These are phyloP conservation scores for Neoscytalidium dimidiatum DNA, from an alignment of 2,329 filamentous ascomycete species.

Conservation along the genomic window DNA sequence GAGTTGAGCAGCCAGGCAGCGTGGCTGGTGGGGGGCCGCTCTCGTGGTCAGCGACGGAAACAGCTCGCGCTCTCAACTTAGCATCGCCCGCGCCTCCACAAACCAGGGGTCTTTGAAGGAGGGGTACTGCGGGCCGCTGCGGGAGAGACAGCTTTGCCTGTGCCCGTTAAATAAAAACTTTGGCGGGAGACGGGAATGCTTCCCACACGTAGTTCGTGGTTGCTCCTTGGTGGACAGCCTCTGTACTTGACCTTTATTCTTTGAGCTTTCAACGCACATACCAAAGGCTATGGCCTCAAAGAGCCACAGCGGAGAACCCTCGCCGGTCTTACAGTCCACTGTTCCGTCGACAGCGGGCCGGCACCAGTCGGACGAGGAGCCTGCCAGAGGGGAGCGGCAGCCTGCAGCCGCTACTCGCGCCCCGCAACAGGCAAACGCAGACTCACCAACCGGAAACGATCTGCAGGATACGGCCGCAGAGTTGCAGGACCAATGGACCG, in stretches of 20 bases:
- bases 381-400: background rate
- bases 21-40: background rate
- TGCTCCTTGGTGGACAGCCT: background rate
- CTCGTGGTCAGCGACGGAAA: background rate
- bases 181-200: background rate
- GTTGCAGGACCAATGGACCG: conserved; percentile 37
- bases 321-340: background rate
- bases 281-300: background rate
- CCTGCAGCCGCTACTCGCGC: background rate
- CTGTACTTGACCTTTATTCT: background rate
- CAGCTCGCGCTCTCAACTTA: background rate
- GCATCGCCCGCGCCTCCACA: background rate
- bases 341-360: background rate
- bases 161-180: background rate
- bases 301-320: background rate
- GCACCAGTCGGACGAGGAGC: background rate
- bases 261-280: background rate
- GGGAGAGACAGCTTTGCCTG: no score
- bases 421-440: background rate
- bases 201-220: background rate
- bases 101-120: background rate
- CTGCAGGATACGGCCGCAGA: conserved; percentile 23
- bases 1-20: background rate
- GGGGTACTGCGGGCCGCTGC: no score
- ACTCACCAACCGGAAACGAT: conserved; percentile 19